Conservation (phyloP, 495 filamentous ascomycete genomes). For the Amniculicola lignicola region DNA sequence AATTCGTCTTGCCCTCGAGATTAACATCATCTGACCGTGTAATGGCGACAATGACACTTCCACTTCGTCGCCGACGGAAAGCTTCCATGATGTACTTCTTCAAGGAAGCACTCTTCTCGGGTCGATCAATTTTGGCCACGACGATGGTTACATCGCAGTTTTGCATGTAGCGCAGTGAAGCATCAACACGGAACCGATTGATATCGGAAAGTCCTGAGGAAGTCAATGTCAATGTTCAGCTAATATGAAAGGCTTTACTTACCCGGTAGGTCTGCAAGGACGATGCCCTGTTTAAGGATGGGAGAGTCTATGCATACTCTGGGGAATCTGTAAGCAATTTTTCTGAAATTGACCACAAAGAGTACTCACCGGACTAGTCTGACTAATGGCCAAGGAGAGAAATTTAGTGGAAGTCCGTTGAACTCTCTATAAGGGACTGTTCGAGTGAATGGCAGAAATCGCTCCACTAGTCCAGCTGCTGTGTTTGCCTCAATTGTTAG, state of each 20-base stretch:
- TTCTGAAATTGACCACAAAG: not conserved
- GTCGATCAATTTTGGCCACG: not conserved
- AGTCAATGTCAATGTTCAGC: not conserved
- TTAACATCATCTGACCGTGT: constrained; percentile 15
- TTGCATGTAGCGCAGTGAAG: constrained; percentile 3
- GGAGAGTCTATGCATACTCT: not conserved
- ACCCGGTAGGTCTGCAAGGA: constrained; percentile 4
- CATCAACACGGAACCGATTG: constrained; percentile 1
- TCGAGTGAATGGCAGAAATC: constrained; percentile 1
- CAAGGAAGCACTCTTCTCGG: not conserved
- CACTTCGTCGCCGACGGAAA: not conserved
- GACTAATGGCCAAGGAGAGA: constrained; percentile 7
- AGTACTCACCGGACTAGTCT: constrained; percentile 1
- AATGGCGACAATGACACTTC: constrained; percentile 6
- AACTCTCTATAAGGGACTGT: not conserved
- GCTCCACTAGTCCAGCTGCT: not conserved
- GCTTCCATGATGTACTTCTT: not conserved
- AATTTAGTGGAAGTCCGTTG: not conserved
- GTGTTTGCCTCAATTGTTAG: not conserved
- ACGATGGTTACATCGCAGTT: constrained; percentile 5
- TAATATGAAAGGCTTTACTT: not conserved
- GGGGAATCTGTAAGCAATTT: not conserved
- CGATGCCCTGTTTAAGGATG: constrained; percentile 1
- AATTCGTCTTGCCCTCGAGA: too few species aligned
- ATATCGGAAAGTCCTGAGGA: not conserved